Evolutionary conservation across 148 eudicot genomes (phyloP).

Genomic region (Vaccinium myrtillus): DNA sequence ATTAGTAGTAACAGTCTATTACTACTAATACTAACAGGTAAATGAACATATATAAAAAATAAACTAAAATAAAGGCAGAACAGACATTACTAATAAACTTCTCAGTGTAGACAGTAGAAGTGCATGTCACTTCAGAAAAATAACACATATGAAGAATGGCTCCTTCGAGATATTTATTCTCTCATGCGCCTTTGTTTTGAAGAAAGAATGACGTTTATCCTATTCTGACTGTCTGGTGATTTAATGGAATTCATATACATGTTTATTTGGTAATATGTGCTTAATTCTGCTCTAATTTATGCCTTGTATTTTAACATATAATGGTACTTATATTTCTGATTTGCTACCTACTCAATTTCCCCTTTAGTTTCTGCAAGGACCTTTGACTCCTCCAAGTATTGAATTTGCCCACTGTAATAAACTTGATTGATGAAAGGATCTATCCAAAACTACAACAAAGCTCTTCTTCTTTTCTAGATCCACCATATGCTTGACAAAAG

Average conservation of each 20-base stretch:
- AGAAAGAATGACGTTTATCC: background rate
- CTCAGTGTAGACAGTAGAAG: background rate
- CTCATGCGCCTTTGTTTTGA: background rate
- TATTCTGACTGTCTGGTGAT: background rate
- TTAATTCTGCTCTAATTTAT: background rate
- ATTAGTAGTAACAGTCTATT: background rate
- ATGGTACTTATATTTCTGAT: background rate
- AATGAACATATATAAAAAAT: background rate
- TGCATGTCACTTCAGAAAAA: constrained; percentile 6
- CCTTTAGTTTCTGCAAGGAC: background rate
- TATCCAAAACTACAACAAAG: background rate
- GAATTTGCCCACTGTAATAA: background rate
- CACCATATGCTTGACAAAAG: background rate
- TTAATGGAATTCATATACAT: too few relatives aligned
- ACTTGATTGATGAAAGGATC: background rate
- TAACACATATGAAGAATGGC: background rate
- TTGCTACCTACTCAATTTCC: background rate
- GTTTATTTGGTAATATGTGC: background rate
- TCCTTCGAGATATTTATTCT: background rate
- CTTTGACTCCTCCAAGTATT: background rate
- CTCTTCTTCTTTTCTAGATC: background rate
- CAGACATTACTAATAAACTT: background rate
- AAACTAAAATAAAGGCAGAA: background rate
- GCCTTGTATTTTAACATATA: background rate
- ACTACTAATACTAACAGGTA: too few relatives aligned